Conservation (phyloP, 805 yeast genomes). For the Nakazawaea pomicola region DNA sequence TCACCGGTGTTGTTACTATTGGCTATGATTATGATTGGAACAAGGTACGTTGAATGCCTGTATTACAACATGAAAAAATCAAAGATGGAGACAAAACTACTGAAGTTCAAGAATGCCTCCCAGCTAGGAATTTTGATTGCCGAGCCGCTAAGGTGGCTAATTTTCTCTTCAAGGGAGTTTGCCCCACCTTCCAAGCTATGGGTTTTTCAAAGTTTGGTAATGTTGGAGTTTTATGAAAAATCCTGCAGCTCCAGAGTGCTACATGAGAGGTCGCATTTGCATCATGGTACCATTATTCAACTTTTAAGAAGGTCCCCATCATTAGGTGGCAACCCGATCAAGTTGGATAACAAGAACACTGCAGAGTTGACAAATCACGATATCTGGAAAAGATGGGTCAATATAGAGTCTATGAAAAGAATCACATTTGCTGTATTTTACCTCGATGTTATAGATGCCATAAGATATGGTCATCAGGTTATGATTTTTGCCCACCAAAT, state of each 20-base stretch:
- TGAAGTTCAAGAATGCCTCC: conserved; percentile 14
- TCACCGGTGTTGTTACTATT: conserved; percentile 49
- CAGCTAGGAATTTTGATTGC: conserved; percentile 43
- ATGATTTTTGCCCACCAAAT: conserved; percentile 49
- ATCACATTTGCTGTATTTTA: conserved; percentile 79
- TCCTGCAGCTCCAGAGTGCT: conserved; percentile 59
- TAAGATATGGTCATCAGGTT: conserved; percentile 70
- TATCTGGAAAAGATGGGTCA: conserved; percentile 67
- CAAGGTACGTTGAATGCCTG: conserved; percentile 5
- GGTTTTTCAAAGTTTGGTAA: conserved; percentile 67
- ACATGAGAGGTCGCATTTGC: conserved; percentile 81
- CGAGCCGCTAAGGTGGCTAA: conserved; percentile 58
- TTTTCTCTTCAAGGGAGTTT: conserved; percentile 68
- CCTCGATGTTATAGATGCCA: conserved; percentile 73
- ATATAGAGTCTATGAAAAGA: conserved; percentile 72
- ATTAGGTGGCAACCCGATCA: conserved; percentile 62
- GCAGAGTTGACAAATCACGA: conserved; percentile 16
- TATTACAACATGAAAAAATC: conserved; percentile 4
- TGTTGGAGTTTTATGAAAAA: conserved; percentile 79
- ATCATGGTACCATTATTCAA: conserved; percentile 84
- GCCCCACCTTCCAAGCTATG: conserved; percentile 73
- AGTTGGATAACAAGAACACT: conserved; percentile 23
- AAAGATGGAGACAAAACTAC: conserved; percentile 9
- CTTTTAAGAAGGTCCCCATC: conserved; percentile 70
- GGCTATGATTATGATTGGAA: conserved; percentile 52